These are phyloP conservation scores for Teunomyces funiuensis DNA, from an alignment of 805 yeast genomes.

Conservation along the genomic window DNA sequence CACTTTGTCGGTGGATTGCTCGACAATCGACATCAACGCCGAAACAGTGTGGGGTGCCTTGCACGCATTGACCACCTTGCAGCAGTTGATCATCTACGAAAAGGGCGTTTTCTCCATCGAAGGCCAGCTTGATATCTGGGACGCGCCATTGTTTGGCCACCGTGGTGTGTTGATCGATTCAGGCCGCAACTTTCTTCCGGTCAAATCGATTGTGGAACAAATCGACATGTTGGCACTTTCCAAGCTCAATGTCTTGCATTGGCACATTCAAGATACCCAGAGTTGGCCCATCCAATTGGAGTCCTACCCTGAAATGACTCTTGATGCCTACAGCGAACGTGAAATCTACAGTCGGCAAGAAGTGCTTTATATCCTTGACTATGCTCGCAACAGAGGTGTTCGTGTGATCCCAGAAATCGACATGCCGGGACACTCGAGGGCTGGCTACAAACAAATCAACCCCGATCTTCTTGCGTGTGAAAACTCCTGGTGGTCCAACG, in stretches of 20 bases:
- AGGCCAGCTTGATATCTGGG: slow-evolving; percentile 30
- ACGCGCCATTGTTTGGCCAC: slow-evolving; percentile 35
- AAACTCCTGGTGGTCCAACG: slow-evolving; percentile 26
- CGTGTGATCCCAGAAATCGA: slow-evolving; percentile 44
- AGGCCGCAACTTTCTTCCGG: slow-evolving; percentile 34
- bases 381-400: slow-evolving; percentile 37
- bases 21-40: slow-evolving; percentile 24
- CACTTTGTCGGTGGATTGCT: slow-evolving; percentile 17
- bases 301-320: slow-evolving; percentile 35
- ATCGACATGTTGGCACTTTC: slow-evolving; percentile 38
- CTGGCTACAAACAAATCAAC: slow-evolving; percentile 39
- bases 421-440: slow-evolving; percentile 41
- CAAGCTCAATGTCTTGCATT: slow-evolving; percentile 41
- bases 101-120: slow-evolving; percentile 27
- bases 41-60: slow-evolving; percentile 43
- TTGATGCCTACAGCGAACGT: slow-evolving; percentile 35
- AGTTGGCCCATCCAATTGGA: slow-evolving; percentile 40
- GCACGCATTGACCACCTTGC: slow-evolving; percentile 39
- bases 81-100: slow-evolving; percentile 37
- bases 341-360: slow-evolving; percentile 31
- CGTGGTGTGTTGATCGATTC: slow-evolving; percentile 42
- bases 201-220: slow-evolving; percentile 28
- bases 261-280: slow-evolving; percentile 41
- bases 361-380: slow-evolving; percentile 25
- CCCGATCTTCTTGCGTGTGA: slow-evolving; percentile 32